A percentile compares a stretch with the other conserved stretches of the same genome.
Evolutionary conservation across 2,329 filamentous ascomycete species (phyloP).

Genomic region (Chaetomiaceae sp.): DNA sequence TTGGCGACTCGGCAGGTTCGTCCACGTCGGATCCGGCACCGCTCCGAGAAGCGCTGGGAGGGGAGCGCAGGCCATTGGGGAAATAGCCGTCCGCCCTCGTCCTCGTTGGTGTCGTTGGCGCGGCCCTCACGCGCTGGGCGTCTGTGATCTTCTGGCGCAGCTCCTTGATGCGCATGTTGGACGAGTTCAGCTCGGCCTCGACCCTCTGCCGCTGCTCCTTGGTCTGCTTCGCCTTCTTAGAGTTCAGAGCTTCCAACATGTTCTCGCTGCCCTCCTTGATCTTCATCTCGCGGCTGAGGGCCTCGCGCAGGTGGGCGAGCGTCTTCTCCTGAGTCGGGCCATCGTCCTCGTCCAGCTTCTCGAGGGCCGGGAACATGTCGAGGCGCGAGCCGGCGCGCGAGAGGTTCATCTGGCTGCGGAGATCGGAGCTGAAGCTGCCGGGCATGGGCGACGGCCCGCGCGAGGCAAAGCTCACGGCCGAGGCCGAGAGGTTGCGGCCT

Average conservation of each 20-base stretch:
- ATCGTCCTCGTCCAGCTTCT: slow-evolving; percentile 54
- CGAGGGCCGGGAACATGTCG: slow-evolving; percentile 45
- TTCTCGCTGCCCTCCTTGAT: slow-evolving; percentile 98
- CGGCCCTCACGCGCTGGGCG: slow-evolving; percentile 48
- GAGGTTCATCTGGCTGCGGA: slow-evolving; percentile 67
- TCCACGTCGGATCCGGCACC: slow-evolving; percentile 60
- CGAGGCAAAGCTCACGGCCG: slow-evolving; percentile 58
- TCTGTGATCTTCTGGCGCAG: slow-evolving; percentile 58
- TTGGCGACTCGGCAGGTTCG: slow-evolving; percentile 77
- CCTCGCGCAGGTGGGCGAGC: slow-evolving; percentile 71
- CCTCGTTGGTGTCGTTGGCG: slow-evolving; percentile 51
- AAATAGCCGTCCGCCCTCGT: slow-evolving; percentile 46
- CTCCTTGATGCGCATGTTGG: slow-evolving; percentile 67
- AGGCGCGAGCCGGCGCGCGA: slow-evolving; percentile 60
- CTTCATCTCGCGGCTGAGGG: slow-evolving; percentile 92
- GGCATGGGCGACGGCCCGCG: slow-evolving; percentile 65
- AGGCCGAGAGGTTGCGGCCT: slow-evolving; percentile 47
- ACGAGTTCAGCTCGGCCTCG: slow-evolving; percentile 85
- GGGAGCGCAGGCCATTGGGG: slow-evolving; percentile 50
- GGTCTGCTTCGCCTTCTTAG: slow-evolving; percentile 92
- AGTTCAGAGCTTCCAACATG: slow-evolving; percentile 88
- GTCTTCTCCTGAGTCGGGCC: slow-evolving; percentile 62
- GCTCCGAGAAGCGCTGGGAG: slow-evolving; percentile 51
- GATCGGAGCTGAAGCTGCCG: slow-evolving; percentile 85
- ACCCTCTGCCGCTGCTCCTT: slow-evolving; percentile 77